Evolutionary conservation across 2,329 filamentous ascomycete genomes (phyloP), one percentile per base, ranked within the genome.

Genomic region (Ophiostoma sp.): DNA sequence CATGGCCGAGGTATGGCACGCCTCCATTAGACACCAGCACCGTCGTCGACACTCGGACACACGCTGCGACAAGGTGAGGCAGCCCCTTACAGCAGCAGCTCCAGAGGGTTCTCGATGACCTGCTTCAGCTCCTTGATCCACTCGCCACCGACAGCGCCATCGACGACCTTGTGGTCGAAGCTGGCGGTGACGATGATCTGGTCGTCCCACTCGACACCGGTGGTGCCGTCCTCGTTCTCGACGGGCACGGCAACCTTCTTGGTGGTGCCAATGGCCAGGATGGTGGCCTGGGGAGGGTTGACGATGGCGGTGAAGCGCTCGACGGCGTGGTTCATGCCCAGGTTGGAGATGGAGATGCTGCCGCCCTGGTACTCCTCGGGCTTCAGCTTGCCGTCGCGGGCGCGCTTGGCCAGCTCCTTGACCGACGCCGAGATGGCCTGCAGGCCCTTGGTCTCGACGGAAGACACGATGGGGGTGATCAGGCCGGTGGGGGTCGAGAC

Each of bases 321-420:
- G 72, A 99, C 89, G 66, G 95, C 94, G 64, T 89, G 77, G 87
- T 99, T 99, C 95, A 99, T 99, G 81, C 95, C 95, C 95, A 99
- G 96, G 88, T 99, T 99, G 83, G 92, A 96, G 82, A 99, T 98
- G 80, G 94, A 97, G 82, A 99, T 97, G 78, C 92, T 96, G 79
- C 95, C 95, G 68, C 95, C 95, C 85, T 97, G 94, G 88, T 96
- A 99, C 82, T 99, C 93, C 80, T 99, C 94, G 64, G 95, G 95
- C 89, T 98, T 98, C 75, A 99, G 90, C 88, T 98, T 99, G 82
- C 92, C 91, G 75, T 98, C 95, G 71, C 93, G 88, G 72, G 95
- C 95, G 78, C 92, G 92, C 88, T 96, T 97, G 78, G 93, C 93
- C 68, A 99, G 91, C 77, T 97, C 93, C 85, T 98, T 98, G 83